These are phyloP conservation scores for Pythium chondricola DNA, from an alignment of 352 stramenopile species.

Conservation along the genomic window DNA sequence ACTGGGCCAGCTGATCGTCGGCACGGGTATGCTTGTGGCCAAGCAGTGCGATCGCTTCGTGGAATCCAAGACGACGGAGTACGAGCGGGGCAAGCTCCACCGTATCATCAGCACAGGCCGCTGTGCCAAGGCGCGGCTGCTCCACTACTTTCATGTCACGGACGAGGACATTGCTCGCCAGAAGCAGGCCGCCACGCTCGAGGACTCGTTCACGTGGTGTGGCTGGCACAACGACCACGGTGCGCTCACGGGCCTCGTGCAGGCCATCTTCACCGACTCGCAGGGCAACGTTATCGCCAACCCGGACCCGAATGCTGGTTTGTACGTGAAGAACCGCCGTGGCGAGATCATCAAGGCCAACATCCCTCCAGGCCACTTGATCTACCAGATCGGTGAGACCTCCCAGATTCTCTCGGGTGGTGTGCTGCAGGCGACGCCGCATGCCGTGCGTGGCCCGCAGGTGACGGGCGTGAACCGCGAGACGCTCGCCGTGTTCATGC, in stretches of 20 bases:
- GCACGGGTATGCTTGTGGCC: conserved; percentile 88
- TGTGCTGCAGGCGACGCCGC: conserved; percentile 87
- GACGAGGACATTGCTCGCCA: conserved; percentile 48
- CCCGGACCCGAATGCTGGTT: conserved; percentile 75
- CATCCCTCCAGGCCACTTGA: conserved; percentile 82
- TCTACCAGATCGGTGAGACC: conserved; percentile 95
- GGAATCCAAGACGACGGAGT: conserved; percentile 54
- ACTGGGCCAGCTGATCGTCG: conserved; percentile 89
- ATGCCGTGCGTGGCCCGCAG: conserved; percentile 83
- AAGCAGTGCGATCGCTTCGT: conserved; percentile 91
- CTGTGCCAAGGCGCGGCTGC: conserved; percentile 89
- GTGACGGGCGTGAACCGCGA: conserved; percentile 81
- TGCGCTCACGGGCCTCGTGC: conserved; percentile 91
- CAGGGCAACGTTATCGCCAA: conserved; percentile 55
- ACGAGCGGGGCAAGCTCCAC: conserved; percentile 81
- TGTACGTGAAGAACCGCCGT: conserved; percentile 92
- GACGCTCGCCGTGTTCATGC: conserved; percentile 97
- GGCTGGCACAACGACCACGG: conserved; percentile 97
- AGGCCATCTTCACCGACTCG: conserved; percentile 87
- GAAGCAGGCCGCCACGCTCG: conserved; percentile 32
- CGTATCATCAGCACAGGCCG: conserved; percentile 85
- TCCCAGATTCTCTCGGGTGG: conserved; percentile 94
- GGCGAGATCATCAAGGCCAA: conserved; percentile 87
- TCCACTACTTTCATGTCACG: conserved; percentile 94
- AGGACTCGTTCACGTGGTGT: conserved; percentile 93